Conservation (phyloP, 1,139 yeast genomes). For the Blastobotrys petasosporus region DNA sequence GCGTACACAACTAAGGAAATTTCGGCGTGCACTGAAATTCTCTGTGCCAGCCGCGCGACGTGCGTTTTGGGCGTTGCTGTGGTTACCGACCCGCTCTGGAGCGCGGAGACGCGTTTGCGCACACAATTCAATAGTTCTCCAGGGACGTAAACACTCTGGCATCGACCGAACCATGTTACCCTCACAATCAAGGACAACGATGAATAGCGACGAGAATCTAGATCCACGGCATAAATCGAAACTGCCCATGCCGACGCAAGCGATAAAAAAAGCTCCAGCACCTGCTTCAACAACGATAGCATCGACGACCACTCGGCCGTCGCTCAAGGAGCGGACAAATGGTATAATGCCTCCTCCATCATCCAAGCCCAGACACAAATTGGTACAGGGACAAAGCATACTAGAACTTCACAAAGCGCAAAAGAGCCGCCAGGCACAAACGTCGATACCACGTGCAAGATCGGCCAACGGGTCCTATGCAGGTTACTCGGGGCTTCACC, state of each 20-base stretch:
- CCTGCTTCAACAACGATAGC: constrained; percentile 6
- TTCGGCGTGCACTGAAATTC: no score
- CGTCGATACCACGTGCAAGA: constrained; percentile 3
- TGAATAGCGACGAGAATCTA: constrained; percentile 7
- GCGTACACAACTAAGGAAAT: no score
- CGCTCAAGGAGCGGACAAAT: constrained; percentile 11
- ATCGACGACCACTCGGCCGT: constrained; percentile 7
- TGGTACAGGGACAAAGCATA: not conserved
- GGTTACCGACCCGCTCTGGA: not conserved
- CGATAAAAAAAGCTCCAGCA: not conserved
- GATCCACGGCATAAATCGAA: constrained; percentile 3
- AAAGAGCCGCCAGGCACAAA: not conserved
- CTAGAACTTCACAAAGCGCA: constrained; percentile 1
- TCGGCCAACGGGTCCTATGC: not conserved
- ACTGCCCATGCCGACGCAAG: constrained; percentile 1
- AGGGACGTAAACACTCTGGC: not conserved
- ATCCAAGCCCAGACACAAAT: not conserved
- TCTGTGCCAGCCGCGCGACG: not conserved
- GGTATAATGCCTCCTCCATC: constrained; percentile 13
- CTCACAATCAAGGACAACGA: not conserved
- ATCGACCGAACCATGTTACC: not conserved
- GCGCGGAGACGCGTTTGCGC: not conserved
- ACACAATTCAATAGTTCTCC: not conserved
- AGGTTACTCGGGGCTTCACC: constrained; percentile 3
- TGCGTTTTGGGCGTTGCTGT: not conserved